Evolutionary conservation across 1,139 yeast species (phyloP).

Genomic region (Kodamaea sp.): DNA sequence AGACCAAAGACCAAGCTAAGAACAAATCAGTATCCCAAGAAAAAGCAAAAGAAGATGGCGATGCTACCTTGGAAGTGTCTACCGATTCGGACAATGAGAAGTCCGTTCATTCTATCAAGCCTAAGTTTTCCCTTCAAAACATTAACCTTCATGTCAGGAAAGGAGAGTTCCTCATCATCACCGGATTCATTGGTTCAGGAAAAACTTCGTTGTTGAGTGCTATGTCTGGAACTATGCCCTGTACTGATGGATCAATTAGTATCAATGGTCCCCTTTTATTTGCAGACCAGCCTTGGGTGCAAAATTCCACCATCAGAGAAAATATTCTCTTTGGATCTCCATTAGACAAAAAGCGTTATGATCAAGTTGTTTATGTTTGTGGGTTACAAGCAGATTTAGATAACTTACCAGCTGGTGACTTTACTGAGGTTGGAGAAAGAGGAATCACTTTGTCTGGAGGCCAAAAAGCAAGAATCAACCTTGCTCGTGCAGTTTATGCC

Average conservation of each 20-base stretch:
- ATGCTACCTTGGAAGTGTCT: conserved; percentile 10
- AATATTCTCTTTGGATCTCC: conserved; percentile 73
- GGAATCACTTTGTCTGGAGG: conserved; percentile 29
- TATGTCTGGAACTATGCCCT: conserved; percentile 59
- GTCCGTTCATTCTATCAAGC: conserved; percentile 12
- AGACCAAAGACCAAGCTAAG: no score
- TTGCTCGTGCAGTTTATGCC: conserved; percentile 26
- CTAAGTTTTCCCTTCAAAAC: conserved; percentile 19
- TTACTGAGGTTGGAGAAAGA: conserved; percentile 25
- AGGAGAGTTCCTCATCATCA: conserved; percentile 65
- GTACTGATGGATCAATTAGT: conserved; percentile 45
- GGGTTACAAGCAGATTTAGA: conserved; percentile 65
- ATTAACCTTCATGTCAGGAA: conserved; percentile 45
- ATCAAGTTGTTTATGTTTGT: conserved; percentile 59
- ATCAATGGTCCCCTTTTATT: conserved; percentile 46
- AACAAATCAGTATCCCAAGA: conserved; percentile 2
- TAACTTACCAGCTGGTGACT: conserved; percentile 48
- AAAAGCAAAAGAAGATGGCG: conserved; percentile 1
- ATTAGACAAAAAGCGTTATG: conserved; percentile 46
- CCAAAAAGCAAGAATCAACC: conserved; percentile 25
- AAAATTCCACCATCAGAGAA: conserved; percentile 74
- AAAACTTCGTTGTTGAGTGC: conserved; percentile 66
- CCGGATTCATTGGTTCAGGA: conserved; percentile 73
- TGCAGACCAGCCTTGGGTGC: conserved; percentile 74
- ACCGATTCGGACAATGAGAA: conserved; percentile 13